These are phyloP conservation scores for Aspergillus sp. DNA, from an alignment of 2,329 filamentous ascomycete genomes.

Conservation along the genomic window DNA sequence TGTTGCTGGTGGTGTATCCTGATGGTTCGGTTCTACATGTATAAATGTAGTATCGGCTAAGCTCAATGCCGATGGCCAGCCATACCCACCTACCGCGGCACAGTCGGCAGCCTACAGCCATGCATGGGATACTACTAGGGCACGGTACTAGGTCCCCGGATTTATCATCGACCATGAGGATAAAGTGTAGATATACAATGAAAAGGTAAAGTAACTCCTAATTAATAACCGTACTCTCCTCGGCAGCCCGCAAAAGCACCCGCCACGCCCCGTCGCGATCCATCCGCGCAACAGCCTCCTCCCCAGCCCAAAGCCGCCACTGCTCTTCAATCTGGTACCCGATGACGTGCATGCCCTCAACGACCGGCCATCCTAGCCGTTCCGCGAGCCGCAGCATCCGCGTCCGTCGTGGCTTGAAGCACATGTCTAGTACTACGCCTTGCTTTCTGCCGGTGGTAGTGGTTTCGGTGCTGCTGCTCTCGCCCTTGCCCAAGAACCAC, in stretches of 20 bases:
- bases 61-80: background rate
- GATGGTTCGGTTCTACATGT: too few species aligned
- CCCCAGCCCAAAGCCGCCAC: conserved; percentile 44
- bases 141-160: too few species aligned
- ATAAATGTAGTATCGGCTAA: background rate
- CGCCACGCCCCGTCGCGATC: conserved; percentile 37
- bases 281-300: conserved; percentile 30
- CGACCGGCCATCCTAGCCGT: conserved; percentile 38
- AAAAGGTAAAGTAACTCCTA: background rate
- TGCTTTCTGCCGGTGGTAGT: background rate
- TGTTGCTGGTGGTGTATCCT: too few species aligned
- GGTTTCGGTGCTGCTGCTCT: conserved; percentile 9
- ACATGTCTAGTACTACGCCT: conserved; percentile 49
- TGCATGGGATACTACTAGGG: too few species aligned
- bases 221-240: conserved; percentile 42
- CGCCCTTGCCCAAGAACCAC: conserved; percentile 30
- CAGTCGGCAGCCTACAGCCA: too few species aligned
- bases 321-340: conserved; percentile 49
- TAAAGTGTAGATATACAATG: too few species aligned
- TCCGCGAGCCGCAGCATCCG: conserved; percentile 42
- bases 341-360: conserved; percentile 49
- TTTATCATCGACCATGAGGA: too few species aligned
- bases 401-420: conserved; percentile 48
- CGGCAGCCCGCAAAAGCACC: conserved; percentile 37
- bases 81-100: background rate